Evolutionary conservation across 257 asterid genomes (phyloP).

Genomic region (Plantago ovata): DNA sequence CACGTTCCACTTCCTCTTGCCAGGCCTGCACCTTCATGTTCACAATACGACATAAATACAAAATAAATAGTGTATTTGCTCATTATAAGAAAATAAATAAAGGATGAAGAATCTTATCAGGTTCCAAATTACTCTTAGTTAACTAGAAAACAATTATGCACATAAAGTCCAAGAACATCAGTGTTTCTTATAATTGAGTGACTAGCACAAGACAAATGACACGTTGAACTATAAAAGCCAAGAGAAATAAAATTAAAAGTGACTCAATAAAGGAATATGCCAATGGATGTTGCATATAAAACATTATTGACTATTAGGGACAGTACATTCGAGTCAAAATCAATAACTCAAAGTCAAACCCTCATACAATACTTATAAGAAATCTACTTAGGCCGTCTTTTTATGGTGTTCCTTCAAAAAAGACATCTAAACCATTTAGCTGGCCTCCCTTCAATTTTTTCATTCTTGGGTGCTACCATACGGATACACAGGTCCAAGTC

Average conservation of each 20-base stretch:
- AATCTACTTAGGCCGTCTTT: too few relatives aligned
- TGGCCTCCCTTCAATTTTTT: too few relatives aligned
- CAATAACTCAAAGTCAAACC: too few relatives aligned
- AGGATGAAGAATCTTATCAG: conserved; percentile 7
- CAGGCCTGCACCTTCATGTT: conserved; percentile 82
- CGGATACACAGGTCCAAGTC: too few relatives aligned
- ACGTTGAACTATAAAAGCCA: conserved; percentile 5
- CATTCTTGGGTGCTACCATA: too few relatives aligned
- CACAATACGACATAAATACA: conserved; percentile 25
- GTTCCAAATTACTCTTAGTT: conserved; percentile 8
- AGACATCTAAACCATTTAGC: too few relatives aligned
- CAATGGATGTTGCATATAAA: too few relatives aligned
- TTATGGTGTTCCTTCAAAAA: too few relatives aligned
- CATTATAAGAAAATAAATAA: neutral
- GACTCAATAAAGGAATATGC: too few relatives aligned
- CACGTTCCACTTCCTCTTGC: conserved; percentile 99
- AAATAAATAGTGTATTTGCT: neutral
- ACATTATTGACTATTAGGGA: too few relatives aligned
- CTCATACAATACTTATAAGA: too few relatives aligned
- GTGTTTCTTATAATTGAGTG: neutral
- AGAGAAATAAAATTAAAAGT: neutral
- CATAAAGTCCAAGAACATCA: conserved; percentile 1
- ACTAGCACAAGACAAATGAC: conserved; percentile 6
- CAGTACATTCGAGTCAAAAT: too few relatives aligned
- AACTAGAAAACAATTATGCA: neutral